Evolutionary conservation across 1,284 basidiomycete species (phyloP).

Genomic region (Vanrija sp.): DNA sequence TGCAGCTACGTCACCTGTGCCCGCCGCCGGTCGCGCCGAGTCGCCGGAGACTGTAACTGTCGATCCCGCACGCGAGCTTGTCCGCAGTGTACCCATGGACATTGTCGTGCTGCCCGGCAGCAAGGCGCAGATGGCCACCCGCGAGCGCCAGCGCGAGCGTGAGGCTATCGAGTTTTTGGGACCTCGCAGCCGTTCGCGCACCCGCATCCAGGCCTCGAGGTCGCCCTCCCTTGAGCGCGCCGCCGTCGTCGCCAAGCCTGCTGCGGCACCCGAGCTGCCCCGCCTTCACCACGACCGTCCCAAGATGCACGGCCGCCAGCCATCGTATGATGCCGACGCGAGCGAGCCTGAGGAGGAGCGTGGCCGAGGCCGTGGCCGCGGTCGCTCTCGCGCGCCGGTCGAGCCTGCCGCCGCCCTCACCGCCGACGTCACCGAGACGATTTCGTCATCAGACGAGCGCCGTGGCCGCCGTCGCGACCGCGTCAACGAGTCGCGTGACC

Average conservation of each 20-base stretch:
- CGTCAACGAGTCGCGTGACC: conserved; percentile 13
- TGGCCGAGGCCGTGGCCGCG: conserved; percentile 6
- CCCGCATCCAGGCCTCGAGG: conserved; percentile 3
- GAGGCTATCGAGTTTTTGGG: conserved; percentile 20
- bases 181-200: conserved; percentile 7
- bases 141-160: conserved; percentile 24
- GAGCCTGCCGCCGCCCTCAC: neutral
- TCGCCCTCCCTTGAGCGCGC: conserved; percentile 7
- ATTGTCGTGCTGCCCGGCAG: conserved; percentile 30
- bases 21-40: conserved; percentile 13
- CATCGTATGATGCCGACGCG: conserved; percentile 25
- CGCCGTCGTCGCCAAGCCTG: neutral
- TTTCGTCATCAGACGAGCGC: neutral
- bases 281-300: neutral
- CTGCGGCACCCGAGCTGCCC: too few relatives aligned
- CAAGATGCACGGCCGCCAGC: neutral
- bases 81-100: conserved; percentile 43
- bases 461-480: conserved; percentile 19
- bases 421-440: neutral
- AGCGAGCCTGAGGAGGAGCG: conserved; percentile 12
- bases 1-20: conserved; percentile 20
- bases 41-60: conserved; percentile 6
- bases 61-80: conserved; percentile 27
- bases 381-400: neutral
- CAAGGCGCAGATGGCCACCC: conserved; percentile 14